Conservation (phyloP, 2,329 filamentous ascomycete genomes). For the Ophiostoma australiae region DNA sequence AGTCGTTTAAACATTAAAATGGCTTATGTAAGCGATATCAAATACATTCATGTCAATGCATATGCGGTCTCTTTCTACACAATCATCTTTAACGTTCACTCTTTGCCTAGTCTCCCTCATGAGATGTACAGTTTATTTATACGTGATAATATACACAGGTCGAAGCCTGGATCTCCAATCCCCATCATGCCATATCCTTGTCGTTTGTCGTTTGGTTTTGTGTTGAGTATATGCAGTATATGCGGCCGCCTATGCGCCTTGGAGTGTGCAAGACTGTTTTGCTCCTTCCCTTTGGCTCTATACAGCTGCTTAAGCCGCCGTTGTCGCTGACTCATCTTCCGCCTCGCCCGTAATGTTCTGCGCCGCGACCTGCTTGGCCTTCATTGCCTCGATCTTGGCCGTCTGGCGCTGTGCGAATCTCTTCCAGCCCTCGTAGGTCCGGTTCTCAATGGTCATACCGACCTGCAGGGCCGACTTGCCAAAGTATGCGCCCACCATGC, state of each 20-base stretch:
- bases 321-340: background rate
- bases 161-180: conserved; percentile 10
- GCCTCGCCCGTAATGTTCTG: conserved; percentile 15
- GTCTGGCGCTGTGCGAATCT: conserved; percentile 59
- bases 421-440: conserved; percentile 80
- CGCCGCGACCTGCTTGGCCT: conserved; percentile 30
- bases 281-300: background rate
- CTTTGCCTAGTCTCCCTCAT: background rate
- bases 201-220: background rate
- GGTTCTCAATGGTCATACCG: conserved; percentile 76
- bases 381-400: conserved; percentile 39
- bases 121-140: conserved; percentile 5
- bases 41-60: background rate
- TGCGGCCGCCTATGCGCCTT: background rate
- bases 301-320: background rate
- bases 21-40: background rate
- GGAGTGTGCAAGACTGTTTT: background rate
- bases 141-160: conserved; percentile 20
- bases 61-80: background rate
- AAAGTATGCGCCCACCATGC: conserved; percentile 81
- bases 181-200: background rate
- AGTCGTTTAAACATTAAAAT: conserved; percentile 9
- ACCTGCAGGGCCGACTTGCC: conserved; percentile 70
- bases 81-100: background rate
- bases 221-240: background rate